Percentiles rank a stretch among this genome's conserved stretches.
phyloP scores from a whole-genome alignment of 2,329 filamentous ascomycete genomes.

The Exophiala dermatitidis region DNA sequence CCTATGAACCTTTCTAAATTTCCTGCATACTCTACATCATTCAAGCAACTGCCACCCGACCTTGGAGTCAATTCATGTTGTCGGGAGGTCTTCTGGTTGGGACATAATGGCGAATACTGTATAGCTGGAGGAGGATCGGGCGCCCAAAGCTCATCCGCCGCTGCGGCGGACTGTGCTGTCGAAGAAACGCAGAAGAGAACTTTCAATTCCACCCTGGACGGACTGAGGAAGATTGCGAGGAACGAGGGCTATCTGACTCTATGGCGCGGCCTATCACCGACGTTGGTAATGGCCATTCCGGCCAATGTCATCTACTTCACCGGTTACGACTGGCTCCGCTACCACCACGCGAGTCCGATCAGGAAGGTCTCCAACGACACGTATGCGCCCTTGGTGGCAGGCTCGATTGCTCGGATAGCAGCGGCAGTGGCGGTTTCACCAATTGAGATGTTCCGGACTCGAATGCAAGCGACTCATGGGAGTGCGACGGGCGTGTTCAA shows the following conservation, averaged over 20 bases:
- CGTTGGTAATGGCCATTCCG: slow-evolving; percentile 85
- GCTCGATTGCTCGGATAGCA: slow-evolving; percentile 66
- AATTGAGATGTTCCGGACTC: slow-evolving; percentile 87
- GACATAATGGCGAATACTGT: slow-evolving; percentile 74
- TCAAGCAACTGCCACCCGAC: slow-evolving; percentile 68
- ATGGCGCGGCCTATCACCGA: slow-evolving; percentile 92
- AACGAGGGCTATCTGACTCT: slow-evolving; percentile 82
- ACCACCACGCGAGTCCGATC: slow-evolving; percentile 65
- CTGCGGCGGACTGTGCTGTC: slow-evolving; percentile 65
- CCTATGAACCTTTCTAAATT: slow-evolving; percentile 50
- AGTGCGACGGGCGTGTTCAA: slow-evolving; percentile 60
- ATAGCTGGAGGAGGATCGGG: slow-evolving; percentile 51
- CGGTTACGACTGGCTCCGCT: slow-evolving; percentile 90
- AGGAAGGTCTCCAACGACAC: slow-evolving; percentile 55
- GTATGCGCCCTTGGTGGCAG: slow-evolving; percentile 73
- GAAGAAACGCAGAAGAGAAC: slow-evolving; percentile 77
- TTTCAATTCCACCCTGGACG: slow-evolving; percentile 87
- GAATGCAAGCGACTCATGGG: slow-evolving; percentile 70
- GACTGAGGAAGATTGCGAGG: slow-evolving; percentile 84
- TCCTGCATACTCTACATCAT: slow-evolving; percentile 46
- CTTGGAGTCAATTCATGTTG: slow-evolving; percentile 92
- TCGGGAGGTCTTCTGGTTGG: slow-evolving; percentile 93
- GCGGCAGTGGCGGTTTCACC: slow-evolving; percentile 80
- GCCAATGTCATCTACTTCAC: slow-evolving; percentile 98
- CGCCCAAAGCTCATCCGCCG: slow-evolving; percentile 34